These are phyloP conservation scores for Gossypium davidsonii DNA, from an alignment of 441 rosid genomes.

Conservation along the genomic window DNA sequence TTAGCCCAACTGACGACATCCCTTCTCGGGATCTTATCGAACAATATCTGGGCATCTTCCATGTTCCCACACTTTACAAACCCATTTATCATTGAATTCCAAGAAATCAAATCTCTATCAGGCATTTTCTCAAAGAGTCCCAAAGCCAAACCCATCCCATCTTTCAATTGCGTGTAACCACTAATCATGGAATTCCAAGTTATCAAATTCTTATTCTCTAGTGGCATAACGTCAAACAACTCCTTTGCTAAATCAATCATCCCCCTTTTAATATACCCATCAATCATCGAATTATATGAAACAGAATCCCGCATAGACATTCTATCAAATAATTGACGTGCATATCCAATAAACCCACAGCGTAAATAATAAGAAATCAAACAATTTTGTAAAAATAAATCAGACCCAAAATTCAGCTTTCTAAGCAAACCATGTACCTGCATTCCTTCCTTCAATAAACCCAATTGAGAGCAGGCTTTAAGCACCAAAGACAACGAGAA, in stretches of 20 bases:
- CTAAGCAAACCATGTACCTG: constrained; percentile 75
- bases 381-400: constrained; percentile 62
- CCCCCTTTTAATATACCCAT: constrained; percentile 51
- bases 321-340: constrained; percentile 45
- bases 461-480: constrained; percentile 68
- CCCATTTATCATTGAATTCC: constrained; percentile 60
- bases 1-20: constrained; percentile 59
- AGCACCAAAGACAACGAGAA: constrained; percentile 63
- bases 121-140: constrained; percentile 52
- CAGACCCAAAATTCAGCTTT: constrained; percentile 44
- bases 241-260: constrained; percentile 31
- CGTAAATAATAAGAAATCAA: constrained; percentile 39
- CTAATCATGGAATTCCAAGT: constrained; percentile 58
- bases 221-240: constrained; percentile 40
- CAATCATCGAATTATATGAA: constrained; percentile 57
- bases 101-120: constrained; percentile 50
- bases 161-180: constrained; percentile 34
- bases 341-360: constrained; percentile 36
- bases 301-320: constrained; percentile 46
- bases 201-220: constrained; percentile 36
- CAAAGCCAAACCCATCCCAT: constrained; percentile 31
- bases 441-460: constrained; percentile 45
- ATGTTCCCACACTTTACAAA: constrained; percentile 43
- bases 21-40: constrained; percentile 40
- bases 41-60: constrained; percentile 41